Evolutionary conservation across 2,329 filamentous ascomycete species (phyloP), one percentile per base, ranked within the genome.

Genomic region (Fusarium sarcochroum): DNA sequence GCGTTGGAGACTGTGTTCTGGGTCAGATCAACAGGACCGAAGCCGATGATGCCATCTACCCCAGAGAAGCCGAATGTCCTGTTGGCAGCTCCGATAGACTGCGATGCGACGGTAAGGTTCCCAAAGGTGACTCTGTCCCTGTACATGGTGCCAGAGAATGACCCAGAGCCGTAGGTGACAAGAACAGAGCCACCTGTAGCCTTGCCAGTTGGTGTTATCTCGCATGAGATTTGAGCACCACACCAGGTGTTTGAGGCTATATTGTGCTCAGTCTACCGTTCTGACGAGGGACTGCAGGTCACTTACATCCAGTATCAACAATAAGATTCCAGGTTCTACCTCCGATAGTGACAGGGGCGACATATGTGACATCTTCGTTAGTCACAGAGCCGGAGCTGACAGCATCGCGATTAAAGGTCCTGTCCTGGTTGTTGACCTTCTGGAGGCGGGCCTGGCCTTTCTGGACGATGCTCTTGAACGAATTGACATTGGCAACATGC

Each of bases 231-330:
- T 15, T 53, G 50, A 25, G 50, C 50, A 35, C 50, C 50, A 3
- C 50, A 53, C 50, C 50, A 53, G 14, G 50, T 53, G 11, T 53
- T 53, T 4, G 50, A 53, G 10, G 50, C 49, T 52, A 18, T 15
- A 2, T 10, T 4, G 7, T 23, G 23, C 2, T 23, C 23, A 23
- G 23, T 7, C 23, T 5, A 23, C 23, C 5, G 23, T 23, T 3
- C 23, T 23, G n/a, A n/a, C n/a, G n/a, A n/a, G n/a, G n/a, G n/a
- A n/a, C n/a, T n/a, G n/a, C n/a, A n/a, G 5, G 23, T 23, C 23
- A 23, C 23, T 23, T 23, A 23, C 23, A 23, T 32, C 37, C 37
- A 23, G 49, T 52, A 14, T 52, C 49, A 6, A 45, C 49, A 15
- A 52, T 52, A 2, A 52, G 37, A 3, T 45, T 8, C 49, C 49